Evolutionary conservation across 2,329 filamentous ascomycete genomes (phyloP).

Genomic region (Aspergillus sp.): DNA sequence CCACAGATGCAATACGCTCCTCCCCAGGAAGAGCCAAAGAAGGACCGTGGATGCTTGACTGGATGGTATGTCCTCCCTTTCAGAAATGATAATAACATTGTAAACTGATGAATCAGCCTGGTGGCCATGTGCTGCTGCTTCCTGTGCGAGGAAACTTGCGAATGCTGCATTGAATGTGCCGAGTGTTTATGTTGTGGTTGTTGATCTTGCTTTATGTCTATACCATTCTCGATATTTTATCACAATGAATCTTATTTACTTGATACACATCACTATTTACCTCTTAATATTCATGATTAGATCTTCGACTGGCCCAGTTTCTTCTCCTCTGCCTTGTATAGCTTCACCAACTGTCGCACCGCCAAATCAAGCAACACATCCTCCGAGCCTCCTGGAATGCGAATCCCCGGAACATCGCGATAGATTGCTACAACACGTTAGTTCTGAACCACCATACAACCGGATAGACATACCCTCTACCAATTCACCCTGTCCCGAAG

Average conservation of each 20-base stretch:
- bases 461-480: conserved; percentile 56
- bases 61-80: conserved; percentile 7
- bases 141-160: conserved; percentile 15
- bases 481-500: conserved; percentile 65
- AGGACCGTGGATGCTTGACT: conserved; percentile 14
- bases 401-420: conserved; percentile 58
- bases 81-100: background rate
- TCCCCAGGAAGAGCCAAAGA: conserved; percentile 8
- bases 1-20: conserved; percentile 12
- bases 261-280: background rate
- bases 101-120: conserved; percentile 4
- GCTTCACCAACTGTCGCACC: conserved; percentile 66
- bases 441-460: conserved; percentile 6
- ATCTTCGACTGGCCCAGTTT: conserved; percentile 27
- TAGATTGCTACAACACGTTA: conserved; percentile 50
- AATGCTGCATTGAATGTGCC: conserved; percentile 13
- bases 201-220: background rate
- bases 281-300: conserved; percentile 5
- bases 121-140: conserved; percentile 17
- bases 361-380: conserved; percentile 69
- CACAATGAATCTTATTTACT: background rate
- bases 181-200: conserved; percentile 12
- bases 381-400: conserved; percentile 66
- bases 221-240: background rate
- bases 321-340: conserved; percentile 44